Percentiles rank a stretch among this genome's conserved stretches.
Evolutionary conservation across 1,284 basidiomycete genomes (phyloP).

Genomic region (Ustilago xerochloae): DNA sequence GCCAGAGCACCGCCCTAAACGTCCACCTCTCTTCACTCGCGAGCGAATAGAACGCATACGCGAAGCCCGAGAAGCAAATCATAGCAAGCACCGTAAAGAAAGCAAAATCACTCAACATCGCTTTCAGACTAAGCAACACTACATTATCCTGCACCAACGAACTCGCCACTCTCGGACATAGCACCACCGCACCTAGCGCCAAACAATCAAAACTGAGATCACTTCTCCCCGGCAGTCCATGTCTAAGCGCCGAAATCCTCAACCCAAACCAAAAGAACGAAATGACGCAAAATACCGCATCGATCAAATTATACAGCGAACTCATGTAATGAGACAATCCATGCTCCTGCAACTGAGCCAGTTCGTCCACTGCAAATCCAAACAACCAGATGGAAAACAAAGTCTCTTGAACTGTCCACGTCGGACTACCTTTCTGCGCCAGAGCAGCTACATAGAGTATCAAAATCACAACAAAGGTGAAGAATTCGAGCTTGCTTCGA

Average conservation of each 20-base stretch:
- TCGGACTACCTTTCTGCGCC: conserved; percentile 52
- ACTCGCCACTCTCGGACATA: conserved; percentile 69
- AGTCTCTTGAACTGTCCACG: conserved; percentile 53
- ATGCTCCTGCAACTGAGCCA: conserved; percentile 93
- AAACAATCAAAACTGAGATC: conserved; percentile 67
- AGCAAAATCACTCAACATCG: conserved; percentile 75
- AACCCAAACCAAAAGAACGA: conserved; percentile 66
- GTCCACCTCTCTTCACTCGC: conserved; percentile 66
- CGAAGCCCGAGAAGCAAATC: conserved; percentile 79
- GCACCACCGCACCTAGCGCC: conserved; percentile 63
- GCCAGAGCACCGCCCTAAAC: conserved; percentile 80
- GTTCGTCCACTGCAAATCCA: conserved; percentile 87
- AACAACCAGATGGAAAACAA: conserved; percentile 54
- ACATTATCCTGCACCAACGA: conserved; percentile 69
- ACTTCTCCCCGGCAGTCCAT: conserved; percentile 51
- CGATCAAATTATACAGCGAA: conserved; percentile 63
- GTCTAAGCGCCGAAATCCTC: conserved; percentile 60
- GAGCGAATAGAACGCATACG: conserved; percentile 87
- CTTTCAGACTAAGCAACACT: conserved; percentile 71
- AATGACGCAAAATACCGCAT: conserved; percentile 63
- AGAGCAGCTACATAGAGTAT: conserved; percentile 66
- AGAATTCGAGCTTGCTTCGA: conserved; percentile 86
- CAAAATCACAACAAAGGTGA: conserved; percentile 73
- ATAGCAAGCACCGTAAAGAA: conserved; percentile 82
- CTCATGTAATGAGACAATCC: conserved; percentile 79